A percentile compares a stretch with the other conserved stretches of the same genome.
Evolutionary conservation across 2,329 filamentous ascomycete genomes (phyloP).

Genomic region (Fusarium subtropicale): DNA sequence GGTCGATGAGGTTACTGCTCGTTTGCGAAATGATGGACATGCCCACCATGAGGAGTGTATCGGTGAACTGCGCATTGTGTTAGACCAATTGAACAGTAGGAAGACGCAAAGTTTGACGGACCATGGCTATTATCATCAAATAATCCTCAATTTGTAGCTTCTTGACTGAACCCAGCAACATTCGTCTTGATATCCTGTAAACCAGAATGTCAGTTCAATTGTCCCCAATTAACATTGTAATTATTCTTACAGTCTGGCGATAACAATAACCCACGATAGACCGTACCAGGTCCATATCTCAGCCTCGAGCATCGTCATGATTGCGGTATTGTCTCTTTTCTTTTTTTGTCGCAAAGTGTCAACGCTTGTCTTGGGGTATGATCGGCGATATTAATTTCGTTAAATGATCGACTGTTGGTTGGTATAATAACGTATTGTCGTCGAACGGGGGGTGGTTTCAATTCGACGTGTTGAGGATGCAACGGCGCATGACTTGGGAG

Average conservation of each 20-base stretch:
- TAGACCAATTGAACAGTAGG: neutral
- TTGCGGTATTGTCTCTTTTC: neutral
- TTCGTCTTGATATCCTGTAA: conserved; percentile 53
- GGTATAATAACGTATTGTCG: neutral
- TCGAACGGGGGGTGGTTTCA: conserved; percentile 11
- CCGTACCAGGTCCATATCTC: conserved; percentile 61
- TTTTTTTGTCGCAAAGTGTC: neutral
- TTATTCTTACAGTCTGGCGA: conserved; percentile 53
- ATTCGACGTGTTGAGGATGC: conserved; percentile 27
- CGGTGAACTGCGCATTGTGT: conserved; percentile 52
- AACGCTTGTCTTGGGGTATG: conserved; percentile 2
- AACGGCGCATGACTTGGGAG: conserved; percentile 32
- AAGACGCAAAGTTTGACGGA: conserved; percentile 49
- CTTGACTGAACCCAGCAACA: conserved; percentile 58
- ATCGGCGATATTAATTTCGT: conserved; percentile 4
- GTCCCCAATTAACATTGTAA: conserved; percentile 25
- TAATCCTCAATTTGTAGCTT: conserved; percentile 67
- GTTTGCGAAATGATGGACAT: conserved; percentile 67
- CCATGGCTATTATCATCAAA: conserved; percentile 64
- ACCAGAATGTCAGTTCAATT: conserved; percentile 1
- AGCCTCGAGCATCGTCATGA: conserved; percentile 49
- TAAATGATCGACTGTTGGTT: conserved; percentile 10
- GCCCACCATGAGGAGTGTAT: conserved; percentile 65
- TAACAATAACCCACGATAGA: conserved; percentile 54
- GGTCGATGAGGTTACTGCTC: conserved; percentile 70